Evolutionary conservation across 495 filamentous ascomycete species (phyloP).

Genomic region (Podospora appendiculata): DNA sequence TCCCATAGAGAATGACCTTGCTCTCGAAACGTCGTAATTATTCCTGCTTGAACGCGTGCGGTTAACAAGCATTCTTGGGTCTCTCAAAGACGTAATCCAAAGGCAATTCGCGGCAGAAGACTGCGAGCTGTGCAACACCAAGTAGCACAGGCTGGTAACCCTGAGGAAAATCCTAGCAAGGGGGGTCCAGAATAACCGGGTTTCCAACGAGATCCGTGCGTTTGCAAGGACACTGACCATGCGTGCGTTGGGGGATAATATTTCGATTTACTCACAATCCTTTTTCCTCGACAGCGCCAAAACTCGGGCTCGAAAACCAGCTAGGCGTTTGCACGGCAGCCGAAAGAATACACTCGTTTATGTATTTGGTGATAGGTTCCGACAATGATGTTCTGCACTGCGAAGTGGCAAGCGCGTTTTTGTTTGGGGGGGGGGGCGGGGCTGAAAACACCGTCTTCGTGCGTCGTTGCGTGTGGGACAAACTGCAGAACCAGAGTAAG

Average conservation of each 20-base stretch:
- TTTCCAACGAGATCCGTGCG: constrained; percentile 18
- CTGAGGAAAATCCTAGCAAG: constrained; percentile 8
- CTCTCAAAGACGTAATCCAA: neutral
- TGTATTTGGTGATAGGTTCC: no score
- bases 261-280: neutral
- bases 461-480: no score
- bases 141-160: constrained; percentile 13
- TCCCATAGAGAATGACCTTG: constrained; percentile 23
- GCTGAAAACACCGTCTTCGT: no score
- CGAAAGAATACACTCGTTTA: no score
- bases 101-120: neutral
- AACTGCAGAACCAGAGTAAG: no score
- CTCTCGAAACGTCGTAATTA: neutral
- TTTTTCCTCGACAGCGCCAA: neutral
- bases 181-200: constrained; percentile 16
- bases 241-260: neutral
- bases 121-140: constrained; percentile 13
- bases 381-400: no score
- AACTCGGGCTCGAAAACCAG: neutral
- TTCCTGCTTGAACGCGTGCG: neutral
- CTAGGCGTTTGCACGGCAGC: no score
- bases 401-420: no score
- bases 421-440: no score
- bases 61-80: constrained; percentile 6
- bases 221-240: neutral